Percentiles rank a stretch among this genome's conserved stretches.
phyloP scores from a whole-genome alignment of 2,329 filamentous ascomycete genomes.

The Ophiostoma tasmaniense region DNA sequence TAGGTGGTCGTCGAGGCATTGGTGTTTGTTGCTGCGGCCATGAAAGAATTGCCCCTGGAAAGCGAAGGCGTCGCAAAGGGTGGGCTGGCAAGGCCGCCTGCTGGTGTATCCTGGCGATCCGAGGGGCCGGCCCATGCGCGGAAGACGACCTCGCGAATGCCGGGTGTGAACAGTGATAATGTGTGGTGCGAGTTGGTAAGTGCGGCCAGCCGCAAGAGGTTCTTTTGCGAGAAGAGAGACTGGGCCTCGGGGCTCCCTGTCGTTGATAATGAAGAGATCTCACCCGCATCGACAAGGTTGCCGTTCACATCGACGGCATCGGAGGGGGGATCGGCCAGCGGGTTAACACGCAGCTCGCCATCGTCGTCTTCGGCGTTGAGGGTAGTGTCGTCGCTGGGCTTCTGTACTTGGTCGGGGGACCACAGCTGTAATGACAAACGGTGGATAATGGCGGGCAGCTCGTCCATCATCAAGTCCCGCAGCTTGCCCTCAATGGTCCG shows the following conservation, averaged over 20 bases:
- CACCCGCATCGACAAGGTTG: constrained; percentile 64
- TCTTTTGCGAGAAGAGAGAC: constrained; percentile 92
- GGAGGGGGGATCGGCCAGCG: constrained; percentile 70
- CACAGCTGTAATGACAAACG: constrained; percentile 79
- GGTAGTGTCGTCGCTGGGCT: constrained; percentile 49
- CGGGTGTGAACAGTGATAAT: constrained; percentile 80
- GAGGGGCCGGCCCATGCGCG: constrained; percentile 79
- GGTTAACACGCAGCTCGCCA: constrained; percentile 61
- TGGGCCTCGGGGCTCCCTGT: constrained; percentile 75
- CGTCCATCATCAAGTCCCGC: constrained; percentile 93
- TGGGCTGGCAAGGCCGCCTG: constrained; percentile 34
- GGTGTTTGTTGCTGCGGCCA: constrained; percentile 49
- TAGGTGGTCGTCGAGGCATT: constrained; percentile 56
- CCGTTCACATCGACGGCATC: constrained; percentile 76
- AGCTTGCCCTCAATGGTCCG: constrained; percentile 92
- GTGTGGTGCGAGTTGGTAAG: constrained; percentile 85
- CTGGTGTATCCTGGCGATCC: constrained; percentile 54
- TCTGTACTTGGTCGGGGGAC: constrained; percentile 74
- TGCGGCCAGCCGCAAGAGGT: constrained; percentile 71
- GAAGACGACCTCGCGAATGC: constrained; percentile 84
- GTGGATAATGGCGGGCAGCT: constrained; percentile 93
- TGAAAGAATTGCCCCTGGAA: constrained; percentile 55
- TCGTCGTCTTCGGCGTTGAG: constrained; percentile 43
- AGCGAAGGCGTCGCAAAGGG: constrained; percentile 44
- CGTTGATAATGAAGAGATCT: constrained; percentile 68